phyloP scores from a whole-genome alignment of 768 basidiomycete species.

The Pulveroboletus sp. region DNA sequence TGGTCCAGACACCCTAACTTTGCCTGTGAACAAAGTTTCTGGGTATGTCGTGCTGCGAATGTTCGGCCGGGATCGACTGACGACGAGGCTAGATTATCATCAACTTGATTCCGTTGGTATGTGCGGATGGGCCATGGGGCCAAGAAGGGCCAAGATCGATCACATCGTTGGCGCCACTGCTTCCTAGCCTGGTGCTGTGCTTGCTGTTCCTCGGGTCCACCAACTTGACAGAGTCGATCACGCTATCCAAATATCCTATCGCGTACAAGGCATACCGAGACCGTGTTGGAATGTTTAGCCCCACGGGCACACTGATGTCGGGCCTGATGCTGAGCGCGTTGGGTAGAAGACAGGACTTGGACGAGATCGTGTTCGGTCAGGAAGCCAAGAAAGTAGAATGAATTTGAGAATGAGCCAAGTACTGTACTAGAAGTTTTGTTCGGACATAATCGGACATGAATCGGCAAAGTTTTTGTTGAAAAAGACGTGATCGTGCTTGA shows the following conservation, averaged over 20 bases:
- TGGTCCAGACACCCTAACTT: constrained; percentile 94
- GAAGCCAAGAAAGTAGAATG: constrained; percentile 24
- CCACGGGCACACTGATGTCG: constrained; percentile 44
- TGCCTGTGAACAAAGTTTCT: constrained; percentile 85
- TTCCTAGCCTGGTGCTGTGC: constrained; percentile 62
- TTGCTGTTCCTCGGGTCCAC: constrained; percentile 78
- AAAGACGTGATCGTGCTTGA: constrained; percentile 1
- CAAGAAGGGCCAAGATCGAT: constrained; percentile 24
- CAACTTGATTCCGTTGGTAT: constrained; percentile 62
- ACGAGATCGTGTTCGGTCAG: constrained; percentile 44
- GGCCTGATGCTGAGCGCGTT: constrained; percentile 37
- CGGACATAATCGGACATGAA: not conserved
- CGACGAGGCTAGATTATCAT: constrained; percentile 53
- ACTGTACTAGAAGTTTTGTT: constrained; percentile 2
- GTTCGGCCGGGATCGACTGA: constrained; percentile 1
- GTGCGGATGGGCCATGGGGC: constrained; percentile 31
- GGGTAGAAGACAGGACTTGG: constrained; percentile 37
- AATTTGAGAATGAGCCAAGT: too few relatives aligned
- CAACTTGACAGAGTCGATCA: constrained; percentile 76
- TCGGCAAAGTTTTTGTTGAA: constrained; percentile 20
- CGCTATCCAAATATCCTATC: constrained; percentile 65
- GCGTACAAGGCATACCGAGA: constrained; percentile 70
- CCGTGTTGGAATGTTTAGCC: constrained; percentile 80
- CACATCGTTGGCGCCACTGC: constrained; percentile 36
- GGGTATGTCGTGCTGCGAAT: constrained; percentile 45